These are phyloP conservation scores for Eleusine indica DNA, from an alignment of 176 grass and related monocot genomes.

Conservation along the genomic window DNA sequence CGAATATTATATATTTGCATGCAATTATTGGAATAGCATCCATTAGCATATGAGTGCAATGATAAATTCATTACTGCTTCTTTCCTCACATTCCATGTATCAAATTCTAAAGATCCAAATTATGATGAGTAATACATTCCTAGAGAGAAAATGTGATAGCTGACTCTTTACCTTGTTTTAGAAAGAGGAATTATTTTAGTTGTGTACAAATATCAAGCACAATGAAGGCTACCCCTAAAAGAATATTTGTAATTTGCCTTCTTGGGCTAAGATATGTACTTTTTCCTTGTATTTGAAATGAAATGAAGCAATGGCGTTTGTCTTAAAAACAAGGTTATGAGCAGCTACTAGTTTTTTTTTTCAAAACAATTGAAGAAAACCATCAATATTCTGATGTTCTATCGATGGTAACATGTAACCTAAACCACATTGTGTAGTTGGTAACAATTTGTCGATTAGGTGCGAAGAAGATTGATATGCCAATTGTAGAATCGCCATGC, in stretches of 20 bases:
- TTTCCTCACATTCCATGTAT: not conserved
- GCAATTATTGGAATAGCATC: slow-evolving; percentile 31
- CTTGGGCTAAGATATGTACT: too few relatives aligned
- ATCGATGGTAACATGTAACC: slow-evolving; percentile 31
- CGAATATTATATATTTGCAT: not conserved
- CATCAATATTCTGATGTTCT: not conserved
- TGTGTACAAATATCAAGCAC: too few relatives aligned
- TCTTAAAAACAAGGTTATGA: not conserved
- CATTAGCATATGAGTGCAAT: not conserved
- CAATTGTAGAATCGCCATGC: not conserved
- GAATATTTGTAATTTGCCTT: too few relatives aligned
- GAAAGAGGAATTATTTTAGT: too few relatives aligned
- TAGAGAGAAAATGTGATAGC: too few relatives aligned
- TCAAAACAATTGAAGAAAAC: not conserved
- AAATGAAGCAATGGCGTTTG: too few relatives aligned
- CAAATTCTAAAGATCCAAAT: not conserved
- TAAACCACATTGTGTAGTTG: slow-evolving; percentile 7
- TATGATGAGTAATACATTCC: too few relatives aligned
- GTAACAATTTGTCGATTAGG: slow-evolving; percentile 17
- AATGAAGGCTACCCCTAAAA: too few relatives aligned
- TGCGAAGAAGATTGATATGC: slow-evolving; percentile 4
- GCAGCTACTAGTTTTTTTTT: not conserved
- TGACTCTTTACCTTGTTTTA: too few relatives aligned
- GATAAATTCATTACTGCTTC: not conserved
- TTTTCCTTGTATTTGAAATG: too few relatives aligned